Evolutionary conservation across 2,329 filamentous ascomycete genomes (phyloP), one percentile per base, ranked within the genome.

Genomic region (Podosphaera xanthii): DNA sequence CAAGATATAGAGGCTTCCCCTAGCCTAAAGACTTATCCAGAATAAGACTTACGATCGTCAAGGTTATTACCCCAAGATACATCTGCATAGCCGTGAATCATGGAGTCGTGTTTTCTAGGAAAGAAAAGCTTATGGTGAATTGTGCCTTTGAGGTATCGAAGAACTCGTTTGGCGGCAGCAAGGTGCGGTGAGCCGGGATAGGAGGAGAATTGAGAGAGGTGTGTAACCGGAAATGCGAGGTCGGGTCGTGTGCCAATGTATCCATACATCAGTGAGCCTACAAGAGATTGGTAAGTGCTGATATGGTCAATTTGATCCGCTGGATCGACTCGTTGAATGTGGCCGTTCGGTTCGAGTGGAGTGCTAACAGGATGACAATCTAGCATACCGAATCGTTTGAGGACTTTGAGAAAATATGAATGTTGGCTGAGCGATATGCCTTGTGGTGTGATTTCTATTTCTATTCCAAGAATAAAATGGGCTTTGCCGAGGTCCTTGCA

Each of bases 31-130:
- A 38, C 33, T n/a, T 54, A 38, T 38, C 52, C 53, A 40, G 33
- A 55, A 55, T 55, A 55, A 14, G 53, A 55, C 53, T 40, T 55
- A 38, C 53, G 53, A 55, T 55, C 53, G 40, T 55, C 53, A 55
- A 55, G 3, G 34, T 55, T 55, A 22, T 55, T 38, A 33, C 53
- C 35, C 53, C 53, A 55, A n/a, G 53, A 55, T 55, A 4, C 53
- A 40, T 55, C 34, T 3, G 50, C 50, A 54, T 54, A 33, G 30
- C 50, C 50, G 34, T 54, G 50, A 54, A 54, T 54, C 30, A 35
- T 54, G 12, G 22, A 53, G 50, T 55, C 52, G 31, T 55, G 31
- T 6, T 35, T 35, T 10, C 35, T 5, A 55, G 52, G 52, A 38
- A 38, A 55, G 52, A 38, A 38, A 55, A 55, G 52, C n/a, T 38